These are phyloP conservation scores for Teunomyces lycoperdinae DNA, from an alignment of 805 yeast genomes.

Conservation along the genomic window DNA sequence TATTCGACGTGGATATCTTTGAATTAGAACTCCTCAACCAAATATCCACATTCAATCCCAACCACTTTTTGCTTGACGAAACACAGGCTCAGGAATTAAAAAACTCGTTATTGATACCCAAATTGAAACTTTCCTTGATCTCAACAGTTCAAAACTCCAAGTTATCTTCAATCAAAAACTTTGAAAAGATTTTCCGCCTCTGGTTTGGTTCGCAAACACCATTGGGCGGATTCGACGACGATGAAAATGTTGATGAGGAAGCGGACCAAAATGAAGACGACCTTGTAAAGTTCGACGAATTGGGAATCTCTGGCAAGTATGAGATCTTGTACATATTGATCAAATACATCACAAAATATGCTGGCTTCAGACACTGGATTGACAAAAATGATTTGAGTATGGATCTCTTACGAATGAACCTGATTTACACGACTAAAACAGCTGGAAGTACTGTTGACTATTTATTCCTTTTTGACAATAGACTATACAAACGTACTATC, in stretches of 20 bases:
- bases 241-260: slow-evolving; percentile 21
- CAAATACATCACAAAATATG: slow-evolving; percentile 39
- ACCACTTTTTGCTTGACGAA: slow-evolving; percentile 7
- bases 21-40: slow-evolving; percentile 56
- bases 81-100: slow-evolving; percentile 1
- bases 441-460: slow-evolving; percentile 26
- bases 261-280: slow-evolving; percentile 7
- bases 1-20: slow-evolving; percentile 55
- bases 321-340: slow-evolving; percentile 47
- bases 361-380: slow-evolving; percentile 46
- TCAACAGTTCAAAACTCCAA: slow-evolving; percentile 39
- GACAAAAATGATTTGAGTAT: slow-evolving; percentile 34
- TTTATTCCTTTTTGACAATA: slow-evolving; percentile 44
- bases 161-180: slow-evolving; percentile 24
- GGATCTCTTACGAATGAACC: slow-evolving; percentile 22
- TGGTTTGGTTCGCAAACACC: slow-evolving; percentile 36
- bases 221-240: slow-evolving; percentile 27
- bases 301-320: slow-evolving; percentile 46
- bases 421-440: slow-evolving; percentile 7
- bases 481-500: slow-evolving; percentile 44
- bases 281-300: slow-evolving; percentile 34
- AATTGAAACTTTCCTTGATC: slow-evolving; percentile 42
- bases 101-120: slow-evolving; percentile 32
- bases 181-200: slow-evolving; percentile 31
- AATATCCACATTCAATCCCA: slow-evolving; percentile 9